Percentiles rank a stretch among this genome's conserved stretches.
phyloP scores from a whole-genome alignment of 2,329 filamentous ascomycete species.

The Cercospora canescens region DNA sequence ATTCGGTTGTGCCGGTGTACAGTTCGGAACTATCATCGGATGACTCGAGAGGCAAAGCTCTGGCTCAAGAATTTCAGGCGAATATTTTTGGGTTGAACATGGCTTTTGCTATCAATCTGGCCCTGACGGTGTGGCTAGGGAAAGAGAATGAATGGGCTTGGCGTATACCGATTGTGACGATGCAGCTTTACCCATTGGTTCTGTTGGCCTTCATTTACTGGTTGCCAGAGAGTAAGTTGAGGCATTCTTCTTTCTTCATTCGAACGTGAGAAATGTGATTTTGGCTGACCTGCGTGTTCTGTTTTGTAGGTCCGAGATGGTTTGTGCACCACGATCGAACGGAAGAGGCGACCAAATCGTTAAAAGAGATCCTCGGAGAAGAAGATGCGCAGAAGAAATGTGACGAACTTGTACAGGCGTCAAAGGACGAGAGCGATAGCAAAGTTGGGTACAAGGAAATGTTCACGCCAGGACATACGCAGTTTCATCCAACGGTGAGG shows the following conservation, averaged over 20 bases:
- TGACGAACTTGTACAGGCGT: constrained; percentile 52
- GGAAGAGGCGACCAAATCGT: constrained; percentile 52
- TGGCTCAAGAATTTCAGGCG: constrained; percentile 64
- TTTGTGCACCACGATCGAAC: constrained; percentile 53
- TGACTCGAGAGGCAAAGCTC: constrained; percentile 56
- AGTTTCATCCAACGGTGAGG: constrained; percentile 57
- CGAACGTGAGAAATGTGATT: background rate
- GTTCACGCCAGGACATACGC: constrained; percentile 54
- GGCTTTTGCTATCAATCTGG: constrained; percentile 61
- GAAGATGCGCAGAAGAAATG: constrained; percentile 50
- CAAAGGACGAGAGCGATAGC: constrained; percentile 49
- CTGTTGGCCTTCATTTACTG: constrained; percentile 54
- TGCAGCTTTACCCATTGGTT: constrained; percentile 60
- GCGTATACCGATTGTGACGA: constrained; percentile 60
- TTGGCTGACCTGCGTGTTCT: background rate
- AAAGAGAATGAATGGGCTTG: constrained; percentile 62
- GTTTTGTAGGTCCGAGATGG: constrained; percentile 50
- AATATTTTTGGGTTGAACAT: constrained; percentile 64
- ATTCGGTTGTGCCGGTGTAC: constrained; percentile 62
- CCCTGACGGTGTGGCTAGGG: constrained; percentile 54
- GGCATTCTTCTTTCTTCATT: background rate
- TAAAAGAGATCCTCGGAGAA: constrained; percentile 53
- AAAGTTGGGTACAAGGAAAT: constrained; percentile 58
- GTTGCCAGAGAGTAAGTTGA: constrained; percentile 51
- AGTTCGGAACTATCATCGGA: constrained; percentile 59